A percentile compares a stretch with the other conserved stretches of the same genome.
These are phyloP conservation scores for Aristolochia californica DNA, from an alignment of 164 flowering plant genomes.

Conservation along the genomic window DNA sequence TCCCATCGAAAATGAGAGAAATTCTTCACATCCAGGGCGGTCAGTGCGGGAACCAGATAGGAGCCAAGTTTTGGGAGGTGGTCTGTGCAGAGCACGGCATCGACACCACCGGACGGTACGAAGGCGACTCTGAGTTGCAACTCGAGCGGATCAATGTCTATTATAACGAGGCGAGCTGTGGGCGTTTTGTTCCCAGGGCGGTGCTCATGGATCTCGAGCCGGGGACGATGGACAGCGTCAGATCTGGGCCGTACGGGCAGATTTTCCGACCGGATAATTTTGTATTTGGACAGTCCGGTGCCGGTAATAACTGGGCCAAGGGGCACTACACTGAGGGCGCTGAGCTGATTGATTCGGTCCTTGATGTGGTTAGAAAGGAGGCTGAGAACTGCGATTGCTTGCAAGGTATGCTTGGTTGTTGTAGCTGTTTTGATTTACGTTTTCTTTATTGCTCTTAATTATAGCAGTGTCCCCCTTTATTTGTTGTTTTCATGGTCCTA, in stretches of 20 bases:
- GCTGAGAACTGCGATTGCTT: conserved; percentile 39
- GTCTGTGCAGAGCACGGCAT: conserved; percentile 44
- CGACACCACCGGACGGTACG: conserved; percentile 31
- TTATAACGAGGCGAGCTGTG: conserved; percentile 47
- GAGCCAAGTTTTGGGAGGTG: conserved; percentile 45
- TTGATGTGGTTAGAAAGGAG: conserved; percentile 40
- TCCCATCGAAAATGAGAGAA: conserved; percentile 26
- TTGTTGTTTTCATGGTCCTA: neutral
- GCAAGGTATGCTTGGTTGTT: conserved; percentile 21
- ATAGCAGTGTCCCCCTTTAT: neutral
- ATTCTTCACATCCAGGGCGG: conserved; percentile 44
- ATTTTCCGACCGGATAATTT: conserved; percentile 41
- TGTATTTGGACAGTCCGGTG: conserved; percentile 39
- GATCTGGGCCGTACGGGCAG: conserved; percentile 40
- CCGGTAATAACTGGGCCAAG: conserved; percentile 44
- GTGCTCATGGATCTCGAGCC: conserved; percentile 51
- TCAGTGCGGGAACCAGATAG: conserved; percentile 48
- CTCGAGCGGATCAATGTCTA: conserved; percentile 42
- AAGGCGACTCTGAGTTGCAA: conserved; percentile 31
- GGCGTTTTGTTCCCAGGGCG: conserved; percentile 38
- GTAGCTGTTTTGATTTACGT: neutral
- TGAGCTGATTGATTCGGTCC: conserved; percentile 37
- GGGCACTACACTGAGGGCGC: conserved; percentile 44
- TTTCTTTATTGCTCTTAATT: neutral
- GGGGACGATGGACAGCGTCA: conserved; percentile 40